A percentile compares a stretch with the other conserved stretches of the same genome.
phyloP scores from a whole-genome alignment of 805 yeast genomes.

The Hanseniaspora occidentalis region DNA sequence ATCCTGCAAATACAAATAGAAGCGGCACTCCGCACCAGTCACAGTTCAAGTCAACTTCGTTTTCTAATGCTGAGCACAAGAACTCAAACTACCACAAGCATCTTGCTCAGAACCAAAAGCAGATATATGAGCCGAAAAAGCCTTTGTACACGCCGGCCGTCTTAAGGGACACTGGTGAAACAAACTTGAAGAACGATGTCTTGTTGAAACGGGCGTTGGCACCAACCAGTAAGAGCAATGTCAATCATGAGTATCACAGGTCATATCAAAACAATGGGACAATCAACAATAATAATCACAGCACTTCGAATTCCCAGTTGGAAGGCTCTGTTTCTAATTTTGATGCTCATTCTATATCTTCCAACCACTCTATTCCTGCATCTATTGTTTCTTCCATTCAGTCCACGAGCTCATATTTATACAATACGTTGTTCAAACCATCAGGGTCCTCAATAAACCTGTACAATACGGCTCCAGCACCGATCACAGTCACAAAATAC shows the following conservation, averaged over 20 bases:
- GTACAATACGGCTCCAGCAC: slow-evolving; percentile 1
- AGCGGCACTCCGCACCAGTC: too few species aligned
- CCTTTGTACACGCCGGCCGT: slow-evolving; percentile 91
- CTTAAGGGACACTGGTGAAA: slow-evolving; percentile 38
- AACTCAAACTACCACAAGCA: slow-evolving; percentile 12
- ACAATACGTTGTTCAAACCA: background rate
- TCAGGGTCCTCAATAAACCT: background rate
- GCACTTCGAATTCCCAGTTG: too few species aligned
- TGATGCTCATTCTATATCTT: background rate
- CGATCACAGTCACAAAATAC: slow-evolving; percentile 30
- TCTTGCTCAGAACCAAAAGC: slow-evolving; percentile 36
- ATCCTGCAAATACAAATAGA: too few species aligned
- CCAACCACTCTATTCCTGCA: slow-evolving; percentile 2
- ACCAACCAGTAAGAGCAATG: slow-evolving; percentile 1
- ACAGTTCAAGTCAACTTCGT: too few species aligned
- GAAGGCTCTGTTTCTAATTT: background rate
- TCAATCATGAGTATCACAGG: too few species aligned
- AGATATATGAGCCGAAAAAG: slow-evolving; percentile 67
- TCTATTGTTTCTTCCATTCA: slow-evolving; percentile 1
- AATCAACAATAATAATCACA: too few species aligned
- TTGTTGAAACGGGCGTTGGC: slow-evolving; percentile 20
- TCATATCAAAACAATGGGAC: too few species aligned
- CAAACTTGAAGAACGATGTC: slow-evolving; percentile 32
- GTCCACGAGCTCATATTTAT: background rate
- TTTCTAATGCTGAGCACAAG: slow-evolving; percentile 1